Evolutionary conservation across 2,329 filamentous ascomycete genomes (phyloP).

Genomic region (Sporothrix phasma): DNA sequence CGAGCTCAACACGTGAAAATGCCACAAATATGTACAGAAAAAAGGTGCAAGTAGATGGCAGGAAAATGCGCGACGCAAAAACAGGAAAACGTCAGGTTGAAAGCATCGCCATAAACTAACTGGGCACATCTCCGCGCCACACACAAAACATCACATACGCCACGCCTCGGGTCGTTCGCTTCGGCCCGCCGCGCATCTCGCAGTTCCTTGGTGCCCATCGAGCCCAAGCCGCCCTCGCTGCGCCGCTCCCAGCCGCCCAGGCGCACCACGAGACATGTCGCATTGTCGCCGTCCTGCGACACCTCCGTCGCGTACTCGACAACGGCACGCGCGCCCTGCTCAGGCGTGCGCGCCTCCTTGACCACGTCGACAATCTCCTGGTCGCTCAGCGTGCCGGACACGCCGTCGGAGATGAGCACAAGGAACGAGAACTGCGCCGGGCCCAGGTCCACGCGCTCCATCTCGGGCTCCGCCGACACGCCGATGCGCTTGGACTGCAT

Average conservation of each 20-base stretch:
- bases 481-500: slow-evolving; percentile 85
- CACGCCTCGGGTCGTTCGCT: slow-evolving; percentile 68
- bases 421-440: slow-evolving; percentile 84
- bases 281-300: slow-evolving; percentile 55
- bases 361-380: slow-evolving; percentile 95
- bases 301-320: slow-evolving; percentile 87
- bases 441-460: slow-evolving; percentile 65
- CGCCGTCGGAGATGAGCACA: slow-evolving; percentile 79
- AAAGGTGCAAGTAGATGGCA: background rate
- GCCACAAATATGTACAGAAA: background rate
- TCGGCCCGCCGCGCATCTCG: slow-evolving; percentile 74
- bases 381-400: slow-evolving; percentile 75
- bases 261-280: slow-evolving; percentile 56
- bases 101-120: background rate
- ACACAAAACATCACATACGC: slow-evolving; percentile 35
- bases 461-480: slow-evolving; percentile 87
- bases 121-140: background rate
- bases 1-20: background rate
- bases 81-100: background rate
- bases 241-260: slow-evolving; percentile 62
- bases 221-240: slow-evolving; percentile 77
- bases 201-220: slow-evolving; percentile 84
- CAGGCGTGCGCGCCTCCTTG: slow-evolving; percentile 86
- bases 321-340: slow-evolving; percentile 68
- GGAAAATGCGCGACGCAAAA: background rate